Base-by-base conservation (phyloP, 257 asterid species). In the Solanum commersonii region DNA sequence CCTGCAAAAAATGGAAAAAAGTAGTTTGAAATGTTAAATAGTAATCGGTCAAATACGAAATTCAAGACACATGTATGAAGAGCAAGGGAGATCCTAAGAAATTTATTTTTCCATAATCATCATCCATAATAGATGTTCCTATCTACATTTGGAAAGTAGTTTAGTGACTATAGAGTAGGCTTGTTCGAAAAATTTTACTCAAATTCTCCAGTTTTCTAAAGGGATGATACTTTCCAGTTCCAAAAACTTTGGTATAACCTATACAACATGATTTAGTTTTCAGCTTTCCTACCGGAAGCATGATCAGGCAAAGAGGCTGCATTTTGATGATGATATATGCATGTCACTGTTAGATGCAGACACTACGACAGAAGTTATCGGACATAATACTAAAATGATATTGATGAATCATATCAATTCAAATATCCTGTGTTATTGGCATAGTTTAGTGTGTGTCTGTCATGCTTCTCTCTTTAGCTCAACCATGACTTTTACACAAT, bases 1-100 rank as follows among this genome's bases (percentile, higher is more conserved):
- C 99, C 99, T 97, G 89, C 81, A 89, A 90, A 89, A 90, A 88
- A 78, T 38, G 25, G 74, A 85, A 27, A n/a, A 65, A 44, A 35
- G 82, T 22, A 74, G 20, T 38, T 37, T 27, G 3, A 60, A 12
- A 71, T 68, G 82, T 46, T 35, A 85, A 40, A 13, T 5, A 74
- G 3, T 49, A 35, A 78, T 22, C 34, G 9, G 52, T 23, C 14
- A 20, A 42, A 84, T 37, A 13, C 33, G 68, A 63, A 35, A 22
- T 40, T 20, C n/a, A 60, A 14, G 35, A 86, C 83, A 88, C 2
- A 31, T 70, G 31, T 22, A 38, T 67, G 76, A 25, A 68, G 83
- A 87, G 20, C 3, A 56, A 67, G 84, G 33, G 73, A 68, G 18
- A 20, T 2, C 60, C 60, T n/a, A 40, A 13, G 34, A 40, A 42